Conservation (phyloP, 1,284 basidiomycete species). For the Rhodotorula glutinis region DNA sequence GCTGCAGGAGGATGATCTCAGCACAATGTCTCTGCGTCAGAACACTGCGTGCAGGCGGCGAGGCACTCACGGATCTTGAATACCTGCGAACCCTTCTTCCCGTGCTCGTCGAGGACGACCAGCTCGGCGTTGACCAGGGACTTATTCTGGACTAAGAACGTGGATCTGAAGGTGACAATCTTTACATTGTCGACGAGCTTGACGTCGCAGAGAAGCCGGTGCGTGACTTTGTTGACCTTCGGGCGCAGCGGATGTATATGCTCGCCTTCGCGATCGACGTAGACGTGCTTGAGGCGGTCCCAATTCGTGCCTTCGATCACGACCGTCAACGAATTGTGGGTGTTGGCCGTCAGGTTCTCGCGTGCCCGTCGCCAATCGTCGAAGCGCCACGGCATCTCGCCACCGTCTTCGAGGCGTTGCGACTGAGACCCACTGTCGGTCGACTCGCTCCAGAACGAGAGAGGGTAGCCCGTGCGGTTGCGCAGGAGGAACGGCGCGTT, state of each 20-base stretch:
- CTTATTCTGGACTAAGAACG: constrained; percentile 86
- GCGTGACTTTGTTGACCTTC: constrained; percentile 67
- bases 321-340: constrained; percentile 77
- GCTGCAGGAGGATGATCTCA: constrained; percentile 49
- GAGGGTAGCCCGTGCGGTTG: constrained; percentile 80
- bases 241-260: constrained; percentile 83
- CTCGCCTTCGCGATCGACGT: constrained; percentile 92
- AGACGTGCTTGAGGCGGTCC: constrained; percentile 84
- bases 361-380: constrained; percentile 94
- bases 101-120: constrained; percentile 76
- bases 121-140: constrained; percentile 92
- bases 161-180: constrained; percentile 89
- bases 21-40: constrained; percentile 7
- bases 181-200: constrained; percentile 91
- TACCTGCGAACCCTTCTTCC: constrained; percentile 73
- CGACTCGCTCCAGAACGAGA: constrained; percentile 48
- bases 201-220: constrained; percentile 86
- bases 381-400: constrained; percentile 90
- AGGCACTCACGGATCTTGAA: constrained; percentile 71
- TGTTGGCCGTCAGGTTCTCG: constrained; percentile 77
- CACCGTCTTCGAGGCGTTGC: constrained; percentile 59
- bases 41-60: not conserved
- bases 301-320: constrained; percentile 83
- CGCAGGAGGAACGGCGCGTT: constrained; percentile 90
- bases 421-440: constrained; percentile 19